Evolutionary conservation across 371 early-diverging fungal genomes (phyloP), one percentile per base, ranked within the genome.

Genomic region (Mortierella sp.): DNA sequence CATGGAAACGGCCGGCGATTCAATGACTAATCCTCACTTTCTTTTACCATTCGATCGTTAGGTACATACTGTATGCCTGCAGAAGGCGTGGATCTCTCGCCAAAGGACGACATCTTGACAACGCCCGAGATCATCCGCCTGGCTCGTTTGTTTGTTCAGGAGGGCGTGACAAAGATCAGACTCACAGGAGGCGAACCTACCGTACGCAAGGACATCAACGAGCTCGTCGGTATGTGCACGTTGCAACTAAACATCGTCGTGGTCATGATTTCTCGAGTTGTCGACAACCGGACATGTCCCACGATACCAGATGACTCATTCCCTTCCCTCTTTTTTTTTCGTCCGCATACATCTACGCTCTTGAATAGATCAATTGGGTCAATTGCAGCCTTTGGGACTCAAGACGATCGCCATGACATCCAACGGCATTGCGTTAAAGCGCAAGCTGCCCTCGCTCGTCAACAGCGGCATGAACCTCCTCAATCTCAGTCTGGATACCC

Each of bases 41-140:
- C 34, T 44, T 69, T 44, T 51, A 11, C 26, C 59, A 24, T 43
- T 46, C 26, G 1, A 11, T 21, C 1, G 61, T 50, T 69, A 95
- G 96, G 96, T 82, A 96, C 96, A 0, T 98, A 98, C 88, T 98
- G 98, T 87, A 98, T 98, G 98, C 98, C 98, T 9, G 96, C 92
- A 53, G 96, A 96, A 76, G 98, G 98, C 9, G 91, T 98, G 0
- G 91, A 92, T 8, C 89, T 98, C 11, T 93, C 96, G 0, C 95
- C 97, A 0, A 83, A 87, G 31, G 87, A 91, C 28, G 79, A 94
- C 50, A 88, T 98, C 37, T 85, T 98, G 74, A 93, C 93, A 10
- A 93, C 94, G 3, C 89, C 90, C 16, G 98, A 98, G 87, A 97
- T 98, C 34, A 81, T 96, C 37, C 89, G 91, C 3, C 80, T 98